Evolutionary conservation across 257 asterid species (phyloP), one percentile per base, ranked within the genome.

Genomic region (Nemophila menziesii): DNA sequence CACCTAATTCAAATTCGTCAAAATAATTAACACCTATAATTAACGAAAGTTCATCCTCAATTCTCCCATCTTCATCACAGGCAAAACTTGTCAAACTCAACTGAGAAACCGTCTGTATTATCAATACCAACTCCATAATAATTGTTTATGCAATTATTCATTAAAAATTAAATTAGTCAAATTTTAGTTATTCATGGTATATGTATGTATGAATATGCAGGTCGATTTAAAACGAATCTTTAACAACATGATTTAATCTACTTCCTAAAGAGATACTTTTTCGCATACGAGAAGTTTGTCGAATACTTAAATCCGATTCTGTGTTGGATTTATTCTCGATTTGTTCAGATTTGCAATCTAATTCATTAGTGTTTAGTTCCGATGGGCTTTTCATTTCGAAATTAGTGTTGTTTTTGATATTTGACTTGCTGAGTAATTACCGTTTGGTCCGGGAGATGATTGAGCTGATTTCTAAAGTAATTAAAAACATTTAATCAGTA

Each of bases 261-360:
- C 74, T 61, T 39, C 94, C 93, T 60, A 85, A 26, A 53, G 99
- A 90, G 34, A 47, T 67, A 55, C 80, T 57, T 77, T 90, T 90
- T 56, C 66, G 74, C 3, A 90, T 66, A 38, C 17, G 55, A 20
- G 52, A 34, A 10, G 46, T 43, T 41, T 57, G 58, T 37, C 22
- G 64, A 43, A 42, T 55, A 41, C 43, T 44, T 17, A 43, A 38
- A 57, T 68, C 82, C 55, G 26, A 45, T 14, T 66, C 87, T 16
- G 57, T 51, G 57, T 44, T 60, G 58, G 60, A 66, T 57, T 71
- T 78, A 57, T 63, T 57, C 44, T 65, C 77, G 40, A 68, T 57
- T 65, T 69, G 89, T 49, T 77, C 89, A 26, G 86, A 81, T 46
- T 56, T 67, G 60, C 65, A 69, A 38, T 68, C 82, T 44, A 36